These are phyloP conservation scores for Fusarium foetens DNA, from an alignment of 2,329 filamentous ascomycete genomes.

Conservation along the genomic window DNA sequence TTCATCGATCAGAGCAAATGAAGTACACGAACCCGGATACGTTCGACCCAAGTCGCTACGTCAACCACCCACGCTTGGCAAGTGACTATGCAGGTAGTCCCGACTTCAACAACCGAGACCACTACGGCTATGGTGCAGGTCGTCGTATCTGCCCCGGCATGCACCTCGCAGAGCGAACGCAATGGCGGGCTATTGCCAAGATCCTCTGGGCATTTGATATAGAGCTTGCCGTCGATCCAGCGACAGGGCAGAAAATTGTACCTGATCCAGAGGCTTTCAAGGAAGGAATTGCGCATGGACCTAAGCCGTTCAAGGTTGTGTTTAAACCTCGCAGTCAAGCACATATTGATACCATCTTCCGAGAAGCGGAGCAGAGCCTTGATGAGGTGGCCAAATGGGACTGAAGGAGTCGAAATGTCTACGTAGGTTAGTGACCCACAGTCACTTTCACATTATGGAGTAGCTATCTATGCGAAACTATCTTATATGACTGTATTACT, in stretches of 20 bases:
- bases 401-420: not conserved
- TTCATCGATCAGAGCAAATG: not conserved
- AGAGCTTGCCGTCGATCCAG: not conserved
- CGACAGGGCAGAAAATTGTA: not conserved
- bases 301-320: not conserved
- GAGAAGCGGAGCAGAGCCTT: not conserved
- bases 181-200: not conserved
- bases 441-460: not conserved
- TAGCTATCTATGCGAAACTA: not conserved
- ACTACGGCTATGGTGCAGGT: not conserved
- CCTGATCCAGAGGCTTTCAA: not conserved
- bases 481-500: too few species aligned
- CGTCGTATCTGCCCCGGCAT: not conserved
- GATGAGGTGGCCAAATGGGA: not conserved
- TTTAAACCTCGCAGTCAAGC: not conserved
- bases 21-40: not conserved
- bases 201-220: not conserved
- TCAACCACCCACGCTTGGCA: not conserved
- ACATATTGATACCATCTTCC: not conserved
- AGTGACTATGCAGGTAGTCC: not conserved
- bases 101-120: not conserved
- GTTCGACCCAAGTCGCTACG: not conserved
- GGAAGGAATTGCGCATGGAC: not conserved
- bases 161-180: not conserved
- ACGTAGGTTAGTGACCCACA: not conserved